These are phyloP conservation scores for Pleurotus giganteus DNA, from an alignment of 768 basidiomycete genomes.

Conservation along the genomic window DNA sequence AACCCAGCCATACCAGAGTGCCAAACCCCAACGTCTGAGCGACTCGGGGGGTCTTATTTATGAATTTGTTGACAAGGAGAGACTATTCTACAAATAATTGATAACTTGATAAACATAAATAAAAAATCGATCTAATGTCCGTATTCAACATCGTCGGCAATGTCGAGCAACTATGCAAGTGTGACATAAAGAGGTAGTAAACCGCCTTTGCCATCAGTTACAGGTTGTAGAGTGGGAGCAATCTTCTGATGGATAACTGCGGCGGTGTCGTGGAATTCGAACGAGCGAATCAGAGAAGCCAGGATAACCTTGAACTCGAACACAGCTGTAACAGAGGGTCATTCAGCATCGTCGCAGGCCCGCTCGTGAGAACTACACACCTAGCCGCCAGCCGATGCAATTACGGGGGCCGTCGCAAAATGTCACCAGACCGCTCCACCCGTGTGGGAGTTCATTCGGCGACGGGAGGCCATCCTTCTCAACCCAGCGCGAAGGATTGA, in stretches of 20 bases:
- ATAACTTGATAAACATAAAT: no score
- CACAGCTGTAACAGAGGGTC: slow-evolving; percentile 22
- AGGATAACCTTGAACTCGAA: slow-evolving; percentile 40
- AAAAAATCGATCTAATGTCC: no score
- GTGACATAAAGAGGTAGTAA: slow-evolving; percentile 12
- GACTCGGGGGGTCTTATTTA: no score
- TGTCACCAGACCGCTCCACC: slow-evolving; percentile 34
- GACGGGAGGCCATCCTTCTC: slow-evolving; percentile 26
- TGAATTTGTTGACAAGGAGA: no score
- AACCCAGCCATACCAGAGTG: no score
- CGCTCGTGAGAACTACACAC: slow-evolving; percentile 17
- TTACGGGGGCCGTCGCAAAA: slow-evolving; percentile 42
- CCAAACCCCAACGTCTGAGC: no score
- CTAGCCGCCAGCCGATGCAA: slow-evolving; percentile 39
- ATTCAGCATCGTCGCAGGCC: no score
- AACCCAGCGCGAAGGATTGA: slow-evolving; percentile 40
- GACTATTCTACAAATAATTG: no score
- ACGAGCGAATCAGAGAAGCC: slow-evolving; percentile 30
- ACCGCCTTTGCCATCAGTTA: slow-evolving; percentile 26
- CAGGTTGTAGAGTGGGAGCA: slow-evolving; percentile 33
- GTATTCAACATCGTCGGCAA: no score
- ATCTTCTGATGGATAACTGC: slow-evolving; percentile 27
- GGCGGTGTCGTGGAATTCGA: slow-evolving; percentile 35
- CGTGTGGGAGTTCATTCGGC: slow-evolving; percentile 26
- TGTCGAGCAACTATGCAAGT: slow-evolving; percentile 10